phyloP scores from a whole-genome alignment of 2,329 filamentous ascomycete genomes.

The Bipolaris gigantea region DNA sequence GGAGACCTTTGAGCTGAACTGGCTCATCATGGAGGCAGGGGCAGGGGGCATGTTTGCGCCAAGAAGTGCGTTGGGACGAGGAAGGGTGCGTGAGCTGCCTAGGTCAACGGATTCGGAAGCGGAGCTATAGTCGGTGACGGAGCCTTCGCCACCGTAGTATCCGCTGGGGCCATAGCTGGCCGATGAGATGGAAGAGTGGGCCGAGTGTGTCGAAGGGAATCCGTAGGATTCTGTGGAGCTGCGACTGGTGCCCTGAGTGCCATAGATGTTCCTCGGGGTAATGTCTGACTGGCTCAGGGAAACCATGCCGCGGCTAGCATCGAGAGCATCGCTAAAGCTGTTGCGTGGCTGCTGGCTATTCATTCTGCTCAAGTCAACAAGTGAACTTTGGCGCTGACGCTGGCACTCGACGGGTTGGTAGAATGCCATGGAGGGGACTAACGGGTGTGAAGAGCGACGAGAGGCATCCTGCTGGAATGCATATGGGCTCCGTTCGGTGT shows the following conservation, averaged over 20 bases:
- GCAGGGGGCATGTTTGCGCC: constrained; percentile 70
- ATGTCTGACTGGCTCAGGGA: constrained; percentile 85
- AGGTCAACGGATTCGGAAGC: constrained; percentile 83
- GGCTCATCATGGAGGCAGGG: constrained; percentile 96
- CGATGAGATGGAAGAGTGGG: constrained; percentile 86
- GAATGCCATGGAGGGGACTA: constrained; percentile 62
- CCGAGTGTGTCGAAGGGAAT: constrained; percentile 82
- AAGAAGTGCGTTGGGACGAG: constrained; percentile 70
- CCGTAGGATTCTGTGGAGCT: constrained; percentile 85
- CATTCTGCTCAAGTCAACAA: constrained; percentile 68
- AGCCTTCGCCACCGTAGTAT: constrained; percentile 78
- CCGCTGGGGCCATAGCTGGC: constrained; percentile 79
- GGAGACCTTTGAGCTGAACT: constrained; percentile 95
- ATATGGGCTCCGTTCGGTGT: constrained; percentile 55
- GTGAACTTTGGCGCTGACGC: constrained; percentile 60
- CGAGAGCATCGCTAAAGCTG: constrained; percentile 84
- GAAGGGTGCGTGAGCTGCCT: constrained; percentile 77
- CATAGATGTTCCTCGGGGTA: constrained; percentile 81
- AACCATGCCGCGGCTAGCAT: constrained; percentile 91
- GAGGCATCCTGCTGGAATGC: constrained; percentile 59
- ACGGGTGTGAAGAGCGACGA: constrained; percentile 83
- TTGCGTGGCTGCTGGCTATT: constrained; percentile 60
- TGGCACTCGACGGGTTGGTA: constrained; percentile 52
- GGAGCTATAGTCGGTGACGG: constrained; percentile 90
- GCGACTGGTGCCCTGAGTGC: constrained; percentile 62